A percentile compares a stretch with the other conserved stretches of the same genome.
Evolutionary conservation across 2,329 filamentous ascomycete genomes (phyloP).

Genomic region (Fusarium siculi): DNA sequence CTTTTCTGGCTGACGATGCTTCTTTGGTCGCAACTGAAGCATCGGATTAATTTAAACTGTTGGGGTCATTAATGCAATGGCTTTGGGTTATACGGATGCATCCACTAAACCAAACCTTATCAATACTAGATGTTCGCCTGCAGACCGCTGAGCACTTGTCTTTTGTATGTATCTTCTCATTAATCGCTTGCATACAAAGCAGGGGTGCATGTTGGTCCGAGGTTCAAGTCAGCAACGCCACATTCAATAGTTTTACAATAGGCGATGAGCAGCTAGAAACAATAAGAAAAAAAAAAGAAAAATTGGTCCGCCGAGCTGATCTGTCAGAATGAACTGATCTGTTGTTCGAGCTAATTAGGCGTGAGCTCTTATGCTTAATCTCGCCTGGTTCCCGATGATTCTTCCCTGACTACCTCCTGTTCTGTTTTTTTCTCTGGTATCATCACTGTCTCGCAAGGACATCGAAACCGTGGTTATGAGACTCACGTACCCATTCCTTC

Average conservation of each 20-base stretch:
- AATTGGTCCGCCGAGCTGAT: background rate
- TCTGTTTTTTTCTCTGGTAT: accelerated
- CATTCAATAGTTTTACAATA: background rate
- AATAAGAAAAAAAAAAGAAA: no score
- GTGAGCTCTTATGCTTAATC: background rate
- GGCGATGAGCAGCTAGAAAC: background rate
- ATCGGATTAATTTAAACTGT: background rate
- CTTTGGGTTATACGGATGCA: accelerated
- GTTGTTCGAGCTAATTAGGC: background rate
- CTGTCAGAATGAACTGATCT: no score
- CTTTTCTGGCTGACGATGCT: background rate
- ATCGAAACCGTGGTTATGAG: background rate
- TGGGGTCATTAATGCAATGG: accelerated
- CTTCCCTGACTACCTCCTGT: background rate
- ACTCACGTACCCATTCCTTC: background rate
- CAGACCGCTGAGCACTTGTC: background rate
- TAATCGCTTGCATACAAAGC: background rate
- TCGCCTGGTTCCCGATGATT: accelerated
- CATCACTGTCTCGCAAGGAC: background rate
- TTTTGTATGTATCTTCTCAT: background rate
- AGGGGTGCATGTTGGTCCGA: background rate
- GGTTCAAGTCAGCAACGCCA: background rate
- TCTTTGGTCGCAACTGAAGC: background rate
- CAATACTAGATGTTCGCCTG: background rate
- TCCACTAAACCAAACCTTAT: background rate